Evolutionary conservation across 208 protist genomes (phyloP).

Genomic region (Leishmania arabica): DNA sequence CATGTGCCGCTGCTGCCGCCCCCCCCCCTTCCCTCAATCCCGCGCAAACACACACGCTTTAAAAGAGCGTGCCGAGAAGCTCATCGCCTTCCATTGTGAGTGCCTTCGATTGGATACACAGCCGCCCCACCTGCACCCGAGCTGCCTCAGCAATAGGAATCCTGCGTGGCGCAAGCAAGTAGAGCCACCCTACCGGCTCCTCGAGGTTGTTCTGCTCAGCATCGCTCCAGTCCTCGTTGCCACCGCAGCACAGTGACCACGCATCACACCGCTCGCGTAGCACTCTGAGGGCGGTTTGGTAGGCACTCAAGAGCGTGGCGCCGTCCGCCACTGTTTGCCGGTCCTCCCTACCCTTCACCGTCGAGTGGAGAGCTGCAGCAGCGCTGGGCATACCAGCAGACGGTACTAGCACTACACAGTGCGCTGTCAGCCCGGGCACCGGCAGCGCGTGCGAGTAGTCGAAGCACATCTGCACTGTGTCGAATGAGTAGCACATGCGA

Average conservation of each 20-base stretch:
- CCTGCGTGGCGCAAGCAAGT: constrained; percentile 29
- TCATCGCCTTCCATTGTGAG: constrained; percentile 32
- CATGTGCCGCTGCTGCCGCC: background rate
- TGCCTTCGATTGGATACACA: constrained; percentile 27
- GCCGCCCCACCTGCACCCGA: constrained; percentile 35
- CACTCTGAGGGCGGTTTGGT: constrained; percentile 5
- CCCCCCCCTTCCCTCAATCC: no score
- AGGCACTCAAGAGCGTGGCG: background rate
- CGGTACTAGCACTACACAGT: constrained; percentile 35
- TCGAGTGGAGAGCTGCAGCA: background rate
- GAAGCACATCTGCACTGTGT: constrained; percentile 33
- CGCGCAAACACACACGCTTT: constrained; percentile 2
- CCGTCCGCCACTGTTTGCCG: background rate
- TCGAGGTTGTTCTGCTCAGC: constrained; percentile 48
- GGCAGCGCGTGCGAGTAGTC: constrained; percentile 44
- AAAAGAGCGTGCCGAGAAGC: constrained; percentile 61
- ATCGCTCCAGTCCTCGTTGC: constrained; percentile 43
- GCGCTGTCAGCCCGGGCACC: constrained; percentile 49
- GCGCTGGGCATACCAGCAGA: background rate
- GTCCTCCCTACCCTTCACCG: background rate
- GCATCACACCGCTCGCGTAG: constrained; percentile 14
- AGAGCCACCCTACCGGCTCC: constrained; percentile 44
- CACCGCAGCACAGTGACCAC: constrained; percentile 37
- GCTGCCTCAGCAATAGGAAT: constrained; percentile 40
- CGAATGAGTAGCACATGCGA: constrained; percentile 48